These are phyloP conservation scores for Diaporthe sp. DNA, from an alignment of 2,329 filamentous ascomycete genomes.

Conservation along the genomic window DNA sequence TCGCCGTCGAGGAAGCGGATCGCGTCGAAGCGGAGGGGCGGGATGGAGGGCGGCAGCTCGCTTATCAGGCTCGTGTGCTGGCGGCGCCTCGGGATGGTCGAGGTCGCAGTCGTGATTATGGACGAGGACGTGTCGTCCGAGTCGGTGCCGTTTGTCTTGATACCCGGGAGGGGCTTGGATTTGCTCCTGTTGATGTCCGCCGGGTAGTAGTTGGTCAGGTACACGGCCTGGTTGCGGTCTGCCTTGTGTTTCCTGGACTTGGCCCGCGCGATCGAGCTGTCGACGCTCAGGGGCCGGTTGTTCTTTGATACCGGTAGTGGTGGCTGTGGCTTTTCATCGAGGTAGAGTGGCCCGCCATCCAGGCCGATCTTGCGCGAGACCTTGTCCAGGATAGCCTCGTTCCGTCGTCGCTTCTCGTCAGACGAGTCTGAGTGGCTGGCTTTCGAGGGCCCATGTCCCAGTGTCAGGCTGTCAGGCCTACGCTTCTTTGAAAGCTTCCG, in stretches of 20 bases:
- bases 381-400: constrained; percentile 10
- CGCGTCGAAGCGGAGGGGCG: constrained; percentile 14
- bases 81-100: background rate
- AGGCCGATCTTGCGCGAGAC: constrained; percentile 6
- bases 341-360: background rate
- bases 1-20: constrained; percentile 8
- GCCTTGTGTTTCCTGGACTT: background rate
- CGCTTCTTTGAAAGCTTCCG: background rate
- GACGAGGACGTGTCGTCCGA: background rate
- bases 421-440: background rate
- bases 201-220: constrained; percentile 6
- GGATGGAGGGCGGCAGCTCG: background rate
- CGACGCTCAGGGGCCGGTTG: background rate
- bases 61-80: constrained; percentile 13
- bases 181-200: background rate
- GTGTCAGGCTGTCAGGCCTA: background rate
- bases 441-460: background rate
- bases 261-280: background rate
- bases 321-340: background rate
- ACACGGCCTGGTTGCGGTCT: background rate
- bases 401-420: background rate
- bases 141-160: background rate
- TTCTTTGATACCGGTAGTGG: background rate
- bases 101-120: background rate
- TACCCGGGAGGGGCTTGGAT: background rate